phyloP scores from a whole-genome alignment of 805 yeast species.

The Pichia kluyveri region DNA sequence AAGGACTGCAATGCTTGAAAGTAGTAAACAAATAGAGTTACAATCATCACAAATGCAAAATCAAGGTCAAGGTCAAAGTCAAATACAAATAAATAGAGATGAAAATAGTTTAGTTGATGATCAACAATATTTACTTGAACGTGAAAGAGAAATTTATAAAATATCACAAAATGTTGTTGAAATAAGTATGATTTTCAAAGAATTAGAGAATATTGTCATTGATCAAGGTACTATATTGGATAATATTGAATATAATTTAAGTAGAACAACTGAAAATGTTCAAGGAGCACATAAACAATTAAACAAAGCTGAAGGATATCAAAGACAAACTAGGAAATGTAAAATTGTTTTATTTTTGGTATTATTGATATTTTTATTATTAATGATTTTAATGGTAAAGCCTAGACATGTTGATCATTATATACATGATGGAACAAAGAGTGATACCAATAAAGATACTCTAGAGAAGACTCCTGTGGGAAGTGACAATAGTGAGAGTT shows the following conservation, averaged over 20 bases:
- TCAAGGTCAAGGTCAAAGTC: slow-evolving; percentile 26
- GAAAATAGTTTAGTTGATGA: slow-evolving; percentile 45
- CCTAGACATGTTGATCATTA: slow-evolving; percentile 33
- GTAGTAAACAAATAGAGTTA: slow-evolving; percentile 34
- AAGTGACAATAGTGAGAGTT: no score
- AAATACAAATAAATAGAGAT: slow-evolving; percentile 30
- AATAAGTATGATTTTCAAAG: slow-evolving; percentile 86
- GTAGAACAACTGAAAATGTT: slow-evolving; percentile 68
- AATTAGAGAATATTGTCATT: slow-evolving; percentile 81
- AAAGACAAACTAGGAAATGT: slow-evolving; percentile 84
- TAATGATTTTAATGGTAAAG: slow-evolving; percentile 62
- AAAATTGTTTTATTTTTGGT: slow-evolving; percentile 69
- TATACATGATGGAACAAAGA: slow-evolving; percentile 14
- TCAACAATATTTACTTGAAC: slow-evolving; percentile 59
- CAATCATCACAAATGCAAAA: slow-evolving; percentile 2
- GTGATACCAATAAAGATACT: neutral
- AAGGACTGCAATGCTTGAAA: slow-evolving; percentile 37
- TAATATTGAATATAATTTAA: slow-evolving; percentile 86
- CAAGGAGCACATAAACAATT: slow-evolving; percentile 73
- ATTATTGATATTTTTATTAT: slow-evolving; percentile 60
- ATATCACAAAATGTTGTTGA: slow-evolving; percentile 93
- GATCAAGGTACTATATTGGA: slow-evolving; percentile 95
- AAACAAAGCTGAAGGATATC: slow-evolving; percentile 67
- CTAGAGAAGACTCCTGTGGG: no score
- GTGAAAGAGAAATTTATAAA: slow-evolving; percentile 85